These are phyloP conservation scores for Huntiella moniliformis DNA, from an alignment of 2,329 filamentous ascomycete genomes.

Conservation along the genomic window DNA sequence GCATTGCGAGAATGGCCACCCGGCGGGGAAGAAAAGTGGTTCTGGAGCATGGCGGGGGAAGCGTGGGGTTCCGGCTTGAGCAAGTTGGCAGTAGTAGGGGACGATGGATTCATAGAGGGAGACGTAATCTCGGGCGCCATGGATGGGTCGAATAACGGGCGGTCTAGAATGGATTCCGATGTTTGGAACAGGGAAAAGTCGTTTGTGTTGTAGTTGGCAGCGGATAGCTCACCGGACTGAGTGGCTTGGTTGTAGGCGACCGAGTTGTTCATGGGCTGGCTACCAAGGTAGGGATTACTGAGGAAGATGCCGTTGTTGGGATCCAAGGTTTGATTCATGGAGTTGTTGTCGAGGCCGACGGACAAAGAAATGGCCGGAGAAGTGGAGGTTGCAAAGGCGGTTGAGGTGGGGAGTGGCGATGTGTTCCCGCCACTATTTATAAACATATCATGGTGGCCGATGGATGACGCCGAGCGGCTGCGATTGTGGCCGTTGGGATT, in stretches of 20 bases:
- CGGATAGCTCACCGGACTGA: conserved; percentile 22
- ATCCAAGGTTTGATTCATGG: conserved; percentile 13
- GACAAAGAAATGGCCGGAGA: conserved; percentile 28
- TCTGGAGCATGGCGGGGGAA: conserved; percentile 37
- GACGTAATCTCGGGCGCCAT: conserved; percentile 33
- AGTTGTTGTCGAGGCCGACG: conserved; percentile 21
- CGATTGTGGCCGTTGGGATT: conserved; percentile 21
- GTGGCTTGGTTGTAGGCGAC: conserved; percentile 21
- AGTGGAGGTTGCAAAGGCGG: conserved; percentile 31
- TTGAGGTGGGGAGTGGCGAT: conserved; percentile 44
- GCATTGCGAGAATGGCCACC: conserved; percentile 34
- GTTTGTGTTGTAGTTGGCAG: conserved; percentile 25
- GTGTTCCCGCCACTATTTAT: conserved; percentile 34
- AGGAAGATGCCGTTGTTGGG: conserved; percentile 19
- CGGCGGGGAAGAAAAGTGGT: conserved; percentile 34
- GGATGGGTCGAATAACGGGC: conserved; percentile 38
- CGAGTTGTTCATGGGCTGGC: conserved; percentile 23
- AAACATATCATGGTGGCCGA: conserved; percentile 38
- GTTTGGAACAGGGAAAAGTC: conserved; percentile 48
- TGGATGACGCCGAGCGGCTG: conserved; percentile 42
- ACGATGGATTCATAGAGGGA: conserved; percentile 34
- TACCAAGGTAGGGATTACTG: conserved; percentile 26
- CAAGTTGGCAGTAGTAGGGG: conserved; percentile 35
- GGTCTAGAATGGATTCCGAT: conserved; percentile 37
- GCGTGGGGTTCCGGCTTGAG: conserved; percentile 29